phyloP scores from a whole-genome alignment of 169 alveolate species.

The Cryptosporidium xiaoi region DNA sequence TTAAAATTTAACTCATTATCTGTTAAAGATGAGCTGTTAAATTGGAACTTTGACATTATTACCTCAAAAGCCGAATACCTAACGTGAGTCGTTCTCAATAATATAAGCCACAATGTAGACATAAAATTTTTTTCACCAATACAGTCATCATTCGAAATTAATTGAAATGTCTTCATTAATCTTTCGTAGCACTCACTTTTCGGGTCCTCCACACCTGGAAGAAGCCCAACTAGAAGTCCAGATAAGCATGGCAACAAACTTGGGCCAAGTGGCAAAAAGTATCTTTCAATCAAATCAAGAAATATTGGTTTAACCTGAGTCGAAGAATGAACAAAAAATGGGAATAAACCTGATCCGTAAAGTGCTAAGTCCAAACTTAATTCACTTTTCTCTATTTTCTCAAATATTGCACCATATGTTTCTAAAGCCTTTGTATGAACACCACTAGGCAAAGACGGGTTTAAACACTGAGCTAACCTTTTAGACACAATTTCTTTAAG shows the following conservation, averaged over 20 bases:
- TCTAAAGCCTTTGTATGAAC: constrained; percentile 92
- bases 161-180: constrained; percentile 77
- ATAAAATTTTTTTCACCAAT: constrained; percentile 84
- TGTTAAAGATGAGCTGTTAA: constrained; percentile 75
- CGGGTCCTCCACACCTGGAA: constrained; percentile 88
- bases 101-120: constrained; percentile 85
- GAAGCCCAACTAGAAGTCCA: constrained; percentile 84
- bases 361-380: constrained; percentile 88
- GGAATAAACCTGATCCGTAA: constrained; percentile 91
- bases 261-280: constrained; percentile 87
- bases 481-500: constrained; percentile 88
- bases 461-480: constrained; percentile 92
- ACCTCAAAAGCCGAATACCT: constrained; percentile 83
- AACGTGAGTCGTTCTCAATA: constrained; percentile 82
- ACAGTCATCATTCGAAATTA: constrained; percentile 81
- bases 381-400: constrained; percentile 85
- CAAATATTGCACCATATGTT: constrained; percentile 87
- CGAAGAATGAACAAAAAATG: constrained; percentile 90
- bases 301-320: constrained; percentile 88
- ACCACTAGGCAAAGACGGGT: constrained; percentile 92
- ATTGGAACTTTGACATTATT: constrained; percentile 82
- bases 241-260: constrained; percentile 83
- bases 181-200: constrained; percentile 80
- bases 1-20: constrained; percentile 70
- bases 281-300: constrained; percentile 85